Evolutionary conservation across 495 filamentous ascomycete genomes (phyloP), one percentile per base, ranked within the genome.

Genomic region (Penicillium goetzii): DNA sequence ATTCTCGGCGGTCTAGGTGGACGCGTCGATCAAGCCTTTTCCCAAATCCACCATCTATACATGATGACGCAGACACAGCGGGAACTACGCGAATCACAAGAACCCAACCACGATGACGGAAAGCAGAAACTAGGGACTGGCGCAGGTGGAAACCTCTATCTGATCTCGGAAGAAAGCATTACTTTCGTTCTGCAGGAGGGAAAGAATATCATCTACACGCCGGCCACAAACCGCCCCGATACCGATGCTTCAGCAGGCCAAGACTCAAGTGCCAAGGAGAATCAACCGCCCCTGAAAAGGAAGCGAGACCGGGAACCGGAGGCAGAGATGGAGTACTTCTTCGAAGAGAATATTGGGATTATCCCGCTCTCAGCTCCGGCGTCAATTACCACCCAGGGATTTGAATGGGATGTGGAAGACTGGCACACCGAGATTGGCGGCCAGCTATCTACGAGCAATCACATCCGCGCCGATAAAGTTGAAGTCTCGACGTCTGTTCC

Each of bases 391-490:
- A 96, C 92, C 0, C 73, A 77, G 0, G 95, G 95, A 0, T 78
- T 99, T 49, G 87, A 94, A 69, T 99, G 95, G 94, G 92, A 99
- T 75, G 89, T 99, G 1, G 64, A 81, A 60, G 79, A 90, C 58
- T 94, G 92, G 90, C 75, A 81, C 62, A 97, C 93, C 0, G 81
- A 85, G 67, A 92, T 98, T 74, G 95, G 94, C 0, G 87, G 87
- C 0, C 86, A 89, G 68, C 76, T 99, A 63, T 97, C 93, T 69
- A 98, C 95, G 50, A 99, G 95, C 74, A 99, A 99, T 77, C 90
- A 93, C 69, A 84, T 96, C 30, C 76, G 77, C 36, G 80, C 79
- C 52, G 77, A 85, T 11, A 64, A 69, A 10, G 82, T 96, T 55
- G 77, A 77, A 59, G 83, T 97, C 4, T 74, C 85, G 68, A 87